These are phyloP conservation scores for Escovopsis sp. DNA, from an alignment of 2,329 filamentous ascomycete species.

Conservation along the genomic window DNA sequence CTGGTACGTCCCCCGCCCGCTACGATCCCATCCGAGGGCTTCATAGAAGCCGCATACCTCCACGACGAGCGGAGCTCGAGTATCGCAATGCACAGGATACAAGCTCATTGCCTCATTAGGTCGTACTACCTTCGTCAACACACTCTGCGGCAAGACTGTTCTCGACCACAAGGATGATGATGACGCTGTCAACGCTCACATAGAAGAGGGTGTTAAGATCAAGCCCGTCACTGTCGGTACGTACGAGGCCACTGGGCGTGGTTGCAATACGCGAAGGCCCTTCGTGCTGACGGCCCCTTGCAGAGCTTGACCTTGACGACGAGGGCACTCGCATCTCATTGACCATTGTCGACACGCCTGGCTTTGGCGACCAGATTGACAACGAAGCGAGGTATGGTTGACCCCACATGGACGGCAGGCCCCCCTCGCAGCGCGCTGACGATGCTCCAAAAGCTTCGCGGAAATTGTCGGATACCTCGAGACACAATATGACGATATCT, in stretches of 20 bases:
- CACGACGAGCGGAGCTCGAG: neutral
- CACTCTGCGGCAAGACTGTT: constrained; percentile 88
- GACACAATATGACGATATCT: constrained; percentile 98
- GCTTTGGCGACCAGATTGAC: constrained; percentile 97
- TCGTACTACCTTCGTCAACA: constrained; percentile 98
- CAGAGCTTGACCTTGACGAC: constrained; percentile 90
- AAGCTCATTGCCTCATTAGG: constrained; percentile 34
- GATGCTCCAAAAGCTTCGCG: constrained; percentile 46
- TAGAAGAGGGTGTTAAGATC: constrained; percentile 96
- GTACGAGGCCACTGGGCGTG: constrained; percentile 6
- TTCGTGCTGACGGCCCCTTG: neutral
- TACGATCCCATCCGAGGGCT: constrained; percentile 1
- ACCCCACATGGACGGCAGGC: no score
- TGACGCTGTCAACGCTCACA: constrained; percentile 71
- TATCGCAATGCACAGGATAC: neutral
- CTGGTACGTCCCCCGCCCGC: constrained; percentile 50
- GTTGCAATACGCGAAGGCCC: neutral
- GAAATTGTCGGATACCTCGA: constrained; percentile 98
- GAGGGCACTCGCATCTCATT: constrained; percentile 96
- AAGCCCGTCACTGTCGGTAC: constrained; percentile 94
- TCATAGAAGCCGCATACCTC: neutral
- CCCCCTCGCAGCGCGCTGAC: constrained; percentile 1
- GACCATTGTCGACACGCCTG: constrained; percentile 96
- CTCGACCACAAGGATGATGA: constrained; percentile 85
- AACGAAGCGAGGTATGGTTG: constrained; percentile 93